Evolutionary conservation across 2,329 filamentous ascomycete species (phyloP), one percentile per base, ranked within the genome.

Genomic region (Phialophora macrospora): DNA sequence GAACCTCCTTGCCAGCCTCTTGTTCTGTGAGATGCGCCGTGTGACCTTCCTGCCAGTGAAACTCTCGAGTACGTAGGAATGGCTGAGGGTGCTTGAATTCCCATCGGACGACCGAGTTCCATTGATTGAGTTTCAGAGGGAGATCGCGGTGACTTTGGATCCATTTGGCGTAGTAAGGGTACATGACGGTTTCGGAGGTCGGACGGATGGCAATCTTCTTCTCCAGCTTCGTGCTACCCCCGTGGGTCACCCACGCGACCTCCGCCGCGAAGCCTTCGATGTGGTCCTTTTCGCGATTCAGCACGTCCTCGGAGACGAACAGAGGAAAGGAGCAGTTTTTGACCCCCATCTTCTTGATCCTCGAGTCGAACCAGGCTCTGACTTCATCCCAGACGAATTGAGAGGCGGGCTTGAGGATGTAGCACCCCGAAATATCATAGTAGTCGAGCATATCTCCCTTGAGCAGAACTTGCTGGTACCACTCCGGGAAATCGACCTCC

Each of bases 361-460:
- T 87, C 28, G 76, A 74, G 73, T 88, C 85, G 74, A 82, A 83
- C 77, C 77, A 82, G 55, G 77, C 77, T 73, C 87, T 86, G 68
- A 90, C 89, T 71, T 84, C 81, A 74, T 90, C 87, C 88, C 88
- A 90, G 74, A 90, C 88, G 67, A 83, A 83, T 77, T 86, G 89
- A 20, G 87, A 88, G 66, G 84, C 82, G 57, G 88, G 87, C 80
- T 92, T 93, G 78, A 96, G 86, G 77, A 98, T 95, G 80, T 97
- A 98, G 82, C 96, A 97, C 56, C 93, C 92, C n/a, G 93, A 92
- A 68, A 98, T 94, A 81, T 97, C 91, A 75, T 97, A 98, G 86
- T 97, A 99, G 75, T 97, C 93, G 74, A 98, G 89, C 90, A 99
- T 91, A 77, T 97, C 92, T 73, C 92, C 92, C 86, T 99, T 99